Conservation (phyloP, 129 eudicot genomes). For the Arctium minus region DNA sequence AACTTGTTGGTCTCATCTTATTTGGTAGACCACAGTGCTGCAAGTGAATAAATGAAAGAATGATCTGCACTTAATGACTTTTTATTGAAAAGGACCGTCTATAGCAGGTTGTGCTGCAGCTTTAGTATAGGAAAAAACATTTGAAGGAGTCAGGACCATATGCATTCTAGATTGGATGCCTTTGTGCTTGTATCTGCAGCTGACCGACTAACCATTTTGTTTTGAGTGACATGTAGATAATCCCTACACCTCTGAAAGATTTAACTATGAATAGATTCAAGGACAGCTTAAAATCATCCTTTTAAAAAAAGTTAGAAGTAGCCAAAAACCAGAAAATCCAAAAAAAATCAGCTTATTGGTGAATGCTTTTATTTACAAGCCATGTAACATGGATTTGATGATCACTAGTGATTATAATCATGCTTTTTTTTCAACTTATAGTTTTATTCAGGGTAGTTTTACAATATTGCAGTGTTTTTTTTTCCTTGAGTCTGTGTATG, state of each 20-base stretch:
- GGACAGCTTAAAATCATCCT: background rate
- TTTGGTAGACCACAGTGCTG: background rate
- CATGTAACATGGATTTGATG: background rate
- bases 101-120: background rate
- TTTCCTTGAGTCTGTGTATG: background rate
- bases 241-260: background rate
- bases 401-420: background rate
- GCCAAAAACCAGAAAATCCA: background rate
- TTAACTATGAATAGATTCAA: background rate
- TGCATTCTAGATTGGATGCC: background rate
- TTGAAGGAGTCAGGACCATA: background rate
- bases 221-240: background rate
- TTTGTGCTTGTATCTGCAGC: background rate
- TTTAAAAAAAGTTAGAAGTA: background rate
- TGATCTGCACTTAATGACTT: background rate
- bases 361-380: background rate
- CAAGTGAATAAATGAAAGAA: background rate
- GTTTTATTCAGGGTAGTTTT: background rate
- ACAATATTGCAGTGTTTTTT: background rate
- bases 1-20: background rate
- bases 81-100: background rate
- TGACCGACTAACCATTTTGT: background rate
- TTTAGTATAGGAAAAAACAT: background rate
- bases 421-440: background rate
- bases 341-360: background rate